These are phyloP conservation scores for Penicillium waksmanii DNA, from an alignment of 495 filamentous ascomycete genomes.

Conservation along the genomic window DNA sequence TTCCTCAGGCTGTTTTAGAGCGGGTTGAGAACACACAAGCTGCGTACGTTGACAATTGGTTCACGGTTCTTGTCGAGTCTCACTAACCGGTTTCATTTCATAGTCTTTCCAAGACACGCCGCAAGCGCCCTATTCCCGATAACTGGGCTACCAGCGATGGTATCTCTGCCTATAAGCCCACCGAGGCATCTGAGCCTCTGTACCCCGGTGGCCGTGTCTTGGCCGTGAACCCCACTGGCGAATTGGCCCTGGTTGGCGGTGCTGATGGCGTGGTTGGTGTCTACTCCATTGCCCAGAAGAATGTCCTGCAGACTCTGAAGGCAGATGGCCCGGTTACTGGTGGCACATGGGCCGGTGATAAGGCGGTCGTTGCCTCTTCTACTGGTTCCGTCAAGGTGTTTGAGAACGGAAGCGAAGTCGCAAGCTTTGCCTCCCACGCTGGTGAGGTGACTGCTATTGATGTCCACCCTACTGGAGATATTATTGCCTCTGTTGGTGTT, in stretches of 20 bases:
- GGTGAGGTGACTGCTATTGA: constrained; percentile 77
- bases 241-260: constrained; percentile 79
- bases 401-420: constrained; percentile 64
- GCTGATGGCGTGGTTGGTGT: constrained; percentile 75
- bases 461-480: constrained; percentile 80
- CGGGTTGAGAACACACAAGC: constrained; percentile 79
- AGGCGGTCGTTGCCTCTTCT: constrained; percentile 71
- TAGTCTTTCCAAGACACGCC: constrained; percentile 81
- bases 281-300: constrained; percentile 75
- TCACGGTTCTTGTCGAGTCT: background rate
- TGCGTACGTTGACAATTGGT: constrained; percentile 56
- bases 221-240: constrained; percentile 64
- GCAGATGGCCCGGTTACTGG: constrained; percentile 73
- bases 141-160: constrained; percentile 80
- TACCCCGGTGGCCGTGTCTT: constrained; percentile 68
- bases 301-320: constrained; percentile 67
- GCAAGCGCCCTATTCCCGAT: constrained; percentile 84
- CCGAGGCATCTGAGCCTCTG: constrained; percentile 61
- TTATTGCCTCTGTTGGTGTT: constrained; percentile 83
- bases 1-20: constrained; percentile 72
- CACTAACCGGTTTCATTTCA: constrained; percentile 16
- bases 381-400: constrained; percentile 81
- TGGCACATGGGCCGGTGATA: constrained; percentile 74
- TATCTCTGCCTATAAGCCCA: constrained; percentile 67
- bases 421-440: constrained; percentile 74